Evolutionary conservation across 2,329 filamentous ascomycete genomes (phyloP), one percentile per base, ranked within the genome.

Genomic region (Aspergillus persii): DNA sequence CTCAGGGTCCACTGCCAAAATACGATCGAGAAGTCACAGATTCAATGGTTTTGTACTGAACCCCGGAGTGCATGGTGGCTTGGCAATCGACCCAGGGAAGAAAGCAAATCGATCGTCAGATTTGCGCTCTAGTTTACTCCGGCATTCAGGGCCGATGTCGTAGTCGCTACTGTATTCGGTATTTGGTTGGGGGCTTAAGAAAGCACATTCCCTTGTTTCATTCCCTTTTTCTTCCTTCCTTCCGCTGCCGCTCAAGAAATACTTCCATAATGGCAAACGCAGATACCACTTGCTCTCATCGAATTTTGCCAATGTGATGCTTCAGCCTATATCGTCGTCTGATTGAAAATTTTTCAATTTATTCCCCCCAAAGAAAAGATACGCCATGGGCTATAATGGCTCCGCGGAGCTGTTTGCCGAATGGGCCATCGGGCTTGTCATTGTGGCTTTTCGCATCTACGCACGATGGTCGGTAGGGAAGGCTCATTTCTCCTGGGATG

Each of bases 341-440:
- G 11, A 15, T 2, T n/a, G 11, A 41, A n/a, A 2, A n/a, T 18
- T 6, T n/a, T 12, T 41, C 12, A 1, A 12, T 41, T 41, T n/a
- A n/a, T 41, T 15, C 11, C n/a, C n/a, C 12, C 5, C 36, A 6
- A 41, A n/a, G 36, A 12, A 41, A 11, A 27, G n/a, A 33, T 29
- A 8, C 23, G 53, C 15, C 1, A 64, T 64, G 62, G 51, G 33
- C 15, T 66, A 64, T 53, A 66, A 61, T 54, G 41, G 62, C 4
- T 47, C 62, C 12, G 61, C 63, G n/a, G 64, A 66, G 55, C 59
- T 66, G 39, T 66, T 64, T 30, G 58, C 58, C 9, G 62, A 66
- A 49, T 64, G 61, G 58, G 62, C 60, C 12, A 59, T 66, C 36
- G 64, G 64, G 1, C 36, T 64, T 15, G 29, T 65, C 4, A 29